phyloP scores from a whole-genome alignment of 2,329 filamentous ascomycete species.

The Penicillium decumbens region DNA sequence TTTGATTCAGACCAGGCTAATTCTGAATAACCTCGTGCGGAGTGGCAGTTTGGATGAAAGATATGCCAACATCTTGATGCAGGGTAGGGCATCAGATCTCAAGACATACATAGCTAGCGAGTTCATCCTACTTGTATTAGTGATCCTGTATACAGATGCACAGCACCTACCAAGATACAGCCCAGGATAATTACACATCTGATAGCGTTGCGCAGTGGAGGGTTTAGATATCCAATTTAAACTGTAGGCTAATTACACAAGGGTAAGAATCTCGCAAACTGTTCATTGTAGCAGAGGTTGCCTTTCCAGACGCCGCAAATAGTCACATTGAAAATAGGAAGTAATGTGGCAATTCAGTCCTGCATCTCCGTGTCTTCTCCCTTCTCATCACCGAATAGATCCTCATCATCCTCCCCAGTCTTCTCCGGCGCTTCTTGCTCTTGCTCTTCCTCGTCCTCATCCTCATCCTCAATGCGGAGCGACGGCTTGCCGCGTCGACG shows the following conservation, averaged over 20 bases:
- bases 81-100: too few species aligned
- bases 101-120: too few species aligned
- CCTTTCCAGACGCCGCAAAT: conserved; percentile 10
- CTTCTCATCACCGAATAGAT: conserved; percentile 36
- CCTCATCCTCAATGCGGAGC: conserved; percentile 34
- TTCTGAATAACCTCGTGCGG: too few species aligned
- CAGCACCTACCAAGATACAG: not conserved
- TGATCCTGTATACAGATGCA: too few species aligned
- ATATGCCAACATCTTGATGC: too few species aligned
- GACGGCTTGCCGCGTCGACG: conserved; percentile 33
- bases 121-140: too few species aligned
- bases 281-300: not conserved
- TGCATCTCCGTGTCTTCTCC: conserved; percentile 38
- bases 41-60: too few species aligned
- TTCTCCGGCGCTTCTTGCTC: conserved; percentile 43
- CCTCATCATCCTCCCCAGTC: conserved; percentile 31
- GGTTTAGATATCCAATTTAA: not conserved
- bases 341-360: conserved; percentile 21
- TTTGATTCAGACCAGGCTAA: too few species aligned
- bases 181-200: too few species aligned
- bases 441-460: conserved; percentile 38
- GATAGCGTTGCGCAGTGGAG: too few species aligned
- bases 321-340: conserved; percentile 6
- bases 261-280: conserved; percentile 5
- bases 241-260: conserved; percentile 8